phyloP scores from a whole-genome alignment of 352 stramenopile genomes.

The Hyaloperonospora brassicae region DNA sequence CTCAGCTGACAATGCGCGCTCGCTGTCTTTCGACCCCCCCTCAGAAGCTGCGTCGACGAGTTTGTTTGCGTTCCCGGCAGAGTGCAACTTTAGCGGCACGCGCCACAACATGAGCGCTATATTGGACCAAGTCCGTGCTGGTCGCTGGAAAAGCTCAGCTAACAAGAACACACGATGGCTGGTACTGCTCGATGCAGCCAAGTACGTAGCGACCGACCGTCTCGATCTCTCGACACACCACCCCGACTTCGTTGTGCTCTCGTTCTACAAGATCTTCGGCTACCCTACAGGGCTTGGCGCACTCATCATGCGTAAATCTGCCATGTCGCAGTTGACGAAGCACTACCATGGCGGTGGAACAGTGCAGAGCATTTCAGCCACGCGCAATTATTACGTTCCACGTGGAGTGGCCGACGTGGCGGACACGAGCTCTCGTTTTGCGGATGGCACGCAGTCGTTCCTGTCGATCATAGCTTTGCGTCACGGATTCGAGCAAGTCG shows the following conservation, averaged over 20 bases:
- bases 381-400: constrained; percentile 30
- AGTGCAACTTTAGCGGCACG: constrained; percentile 67
- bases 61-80: constrained; percentile 1
- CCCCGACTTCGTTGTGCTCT: constrained; percentile 63
- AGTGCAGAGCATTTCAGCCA: constrained; percentile 53
- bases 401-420: constrained; percentile 14
- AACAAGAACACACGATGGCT: constrained; percentile 31
- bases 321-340: constrained; percentile 37
- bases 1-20: neutral
- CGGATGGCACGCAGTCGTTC: constrained; percentile 63
- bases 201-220: constrained; percentile 46
- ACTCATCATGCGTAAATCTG: constrained; percentile 40
- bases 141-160: constrained; percentile 10
- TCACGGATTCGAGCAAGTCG: constrained; percentile 41
- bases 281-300: constrained; percentile 63
- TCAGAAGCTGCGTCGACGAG: neutral
- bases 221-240: constrained; percentile 40
- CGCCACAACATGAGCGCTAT: constrained; percentile 36
- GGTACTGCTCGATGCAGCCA: constrained; percentile 65
- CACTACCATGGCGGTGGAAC: constrained; percentile 60
- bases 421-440: constrained; percentile 27
- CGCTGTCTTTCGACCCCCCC: neutral
- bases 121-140: constrained; percentile 30
- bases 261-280: constrained; percentile 83
- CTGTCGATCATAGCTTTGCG: constrained; percentile 51